Percentiles rank a stretch among this genome's conserved stretches.
phyloP scores from a whole-genome alignment of 441 rosid genomes.

The Daphne laureola region DNA sequence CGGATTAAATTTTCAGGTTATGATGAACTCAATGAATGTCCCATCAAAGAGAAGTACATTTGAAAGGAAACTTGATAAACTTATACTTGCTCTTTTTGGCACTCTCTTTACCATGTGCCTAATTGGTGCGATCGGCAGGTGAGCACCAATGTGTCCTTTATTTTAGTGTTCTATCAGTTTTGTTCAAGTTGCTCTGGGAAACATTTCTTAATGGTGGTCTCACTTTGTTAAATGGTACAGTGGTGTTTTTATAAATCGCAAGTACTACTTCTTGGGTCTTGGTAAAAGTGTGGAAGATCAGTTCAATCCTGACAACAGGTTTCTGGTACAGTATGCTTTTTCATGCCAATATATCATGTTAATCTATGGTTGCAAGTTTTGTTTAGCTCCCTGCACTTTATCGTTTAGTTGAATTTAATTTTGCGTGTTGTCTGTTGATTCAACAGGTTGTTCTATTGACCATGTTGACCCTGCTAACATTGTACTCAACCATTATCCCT shows the following conservation, averaged over 20 bases:
- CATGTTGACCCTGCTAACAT: constrained; percentile 86
- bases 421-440: constrained; percentile 21
- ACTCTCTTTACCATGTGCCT: constrained; percentile 80
- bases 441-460: constrained; percentile 71
- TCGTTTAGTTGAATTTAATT: neutral
- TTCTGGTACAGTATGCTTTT: constrained; percentile 41
- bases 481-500: constrained; percentile 94
- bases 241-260: constrained; percentile 66
- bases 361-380: constrained; percentile 8
- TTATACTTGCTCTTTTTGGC: constrained; percentile 80
- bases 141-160: constrained; percentile 10
- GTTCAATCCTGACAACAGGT: constrained; percentile 63
- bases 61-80: constrained; percentile 98
- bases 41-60: constrained; percentile 99
- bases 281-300: constrained; percentile 33
- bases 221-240: constrained; percentile 42
- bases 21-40: constrained; percentile 99
- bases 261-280: constrained; percentile 72
- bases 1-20: constrained; percentile 59
- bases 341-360: constrained; percentile 3
- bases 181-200: constrained; percentile 1
- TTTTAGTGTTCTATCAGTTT: constrained; percentile 3
- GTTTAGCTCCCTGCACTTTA: constrained; percentile 2
- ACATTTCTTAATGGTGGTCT: constrained; percentile 10
- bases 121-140: constrained; percentile 96